Conservation (phyloP, 257 asterid species). For the Solanum sejunctum region DNA sequence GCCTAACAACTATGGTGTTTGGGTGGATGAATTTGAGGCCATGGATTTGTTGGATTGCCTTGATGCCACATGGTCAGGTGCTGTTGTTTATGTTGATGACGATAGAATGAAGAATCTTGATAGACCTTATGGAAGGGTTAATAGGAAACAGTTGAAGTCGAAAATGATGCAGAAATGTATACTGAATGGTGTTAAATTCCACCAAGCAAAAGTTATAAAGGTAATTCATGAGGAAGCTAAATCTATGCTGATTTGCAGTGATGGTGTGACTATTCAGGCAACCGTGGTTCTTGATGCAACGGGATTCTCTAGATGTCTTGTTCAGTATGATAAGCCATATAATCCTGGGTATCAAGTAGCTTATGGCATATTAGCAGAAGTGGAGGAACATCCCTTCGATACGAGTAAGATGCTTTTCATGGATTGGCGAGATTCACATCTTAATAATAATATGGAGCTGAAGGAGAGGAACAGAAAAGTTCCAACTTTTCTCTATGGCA, state of each 20-base stretch:
- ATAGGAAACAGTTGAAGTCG: constrained; percentile 73
- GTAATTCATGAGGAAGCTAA: constrained; percentile 82
- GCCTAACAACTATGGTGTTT: constrained; percentile 97
- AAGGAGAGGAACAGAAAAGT: constrained; percentile 56
- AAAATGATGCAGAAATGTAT: constrained; percentile 98
- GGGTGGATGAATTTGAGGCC: constrained; percentile 99
- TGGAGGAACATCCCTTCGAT: constrained; percentile 86
- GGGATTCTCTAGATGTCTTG: constrained; percentile 80
- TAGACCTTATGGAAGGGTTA: constrained; percentile 91
- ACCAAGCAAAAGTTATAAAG: constrained; percentile 86
- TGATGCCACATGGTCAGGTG: constrained; percentile 92
- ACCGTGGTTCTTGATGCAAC: constrained; percentile 96
- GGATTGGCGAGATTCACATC: constrained; percentile 98
- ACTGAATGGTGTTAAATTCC: constrained; percentile 80
- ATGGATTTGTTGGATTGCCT: constrained; percentile 95
- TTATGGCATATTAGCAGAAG: constrained; percentile 90
- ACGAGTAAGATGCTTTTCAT: constrained; percentile 85
- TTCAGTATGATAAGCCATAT: constrained; percentile 84
- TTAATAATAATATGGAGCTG: constrained; percentile 35
- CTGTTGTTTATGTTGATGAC: constrained; percentile 58
- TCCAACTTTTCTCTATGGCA: constrained; percentile 89
- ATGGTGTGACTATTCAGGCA: constrained; percentile 83
- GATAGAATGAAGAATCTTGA: constrained; percentile 49
- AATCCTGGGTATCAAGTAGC: constrained; percentile 99
- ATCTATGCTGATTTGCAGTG: constrained; percentile 71